Evolutionary conservation across 2,329 filamentous ascomycete genomes (phyloP).

Genomic region (Thermothelomyces thermophilus): DNA sequence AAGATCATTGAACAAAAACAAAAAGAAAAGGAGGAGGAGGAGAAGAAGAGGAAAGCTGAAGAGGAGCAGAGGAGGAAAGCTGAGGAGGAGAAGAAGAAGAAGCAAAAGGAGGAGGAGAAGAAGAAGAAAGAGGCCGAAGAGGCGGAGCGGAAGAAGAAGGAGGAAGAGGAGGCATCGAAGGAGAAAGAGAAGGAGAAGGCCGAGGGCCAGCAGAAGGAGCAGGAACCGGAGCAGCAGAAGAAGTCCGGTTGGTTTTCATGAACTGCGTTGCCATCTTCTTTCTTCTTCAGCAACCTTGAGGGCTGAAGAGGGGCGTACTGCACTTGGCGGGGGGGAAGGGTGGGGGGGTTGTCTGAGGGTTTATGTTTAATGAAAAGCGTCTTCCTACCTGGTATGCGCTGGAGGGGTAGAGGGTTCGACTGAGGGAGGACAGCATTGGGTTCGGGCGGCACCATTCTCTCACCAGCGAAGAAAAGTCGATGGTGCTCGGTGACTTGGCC

Average conservation of each 20-base stretch:
- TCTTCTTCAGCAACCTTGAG: conserved; percentile 12
- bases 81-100: conserved; percentile 27
- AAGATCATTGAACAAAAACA: conserved; percentile 37
- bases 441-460: background rate
- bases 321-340: too few species aligned
- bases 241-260: conserved; percentile 17
- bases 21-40: conserved; percentile 27
- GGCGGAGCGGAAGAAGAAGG: conserved; percentile 15
- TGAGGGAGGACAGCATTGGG: too few species aligned
- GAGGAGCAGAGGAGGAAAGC: conserved; percentile 27
- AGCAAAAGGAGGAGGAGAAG: conserved; percentile 19
- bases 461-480: background rate
- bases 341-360: conserved; percentile 4
- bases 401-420: background rate
- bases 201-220: conserved; percentile 8
- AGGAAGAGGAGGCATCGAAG: conserved; percentile 11
- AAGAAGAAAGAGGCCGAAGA: conserved; percentile 21
- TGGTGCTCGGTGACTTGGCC: background rate
- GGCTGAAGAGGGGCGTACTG: conserved; percentile 1
- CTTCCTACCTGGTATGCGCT: too few species aligned
- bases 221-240: conserved; percentile 13
- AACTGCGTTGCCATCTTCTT: background rate
- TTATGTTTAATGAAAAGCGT: conserved; percentile 17
- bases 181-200: conserved; percentile 18
- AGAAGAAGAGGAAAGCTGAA: conserved; percentile 24